phyloP scores from a whole-genome alignment of 1,284 basidiomycete species.

The Sporisorium exsertum region DNA sequence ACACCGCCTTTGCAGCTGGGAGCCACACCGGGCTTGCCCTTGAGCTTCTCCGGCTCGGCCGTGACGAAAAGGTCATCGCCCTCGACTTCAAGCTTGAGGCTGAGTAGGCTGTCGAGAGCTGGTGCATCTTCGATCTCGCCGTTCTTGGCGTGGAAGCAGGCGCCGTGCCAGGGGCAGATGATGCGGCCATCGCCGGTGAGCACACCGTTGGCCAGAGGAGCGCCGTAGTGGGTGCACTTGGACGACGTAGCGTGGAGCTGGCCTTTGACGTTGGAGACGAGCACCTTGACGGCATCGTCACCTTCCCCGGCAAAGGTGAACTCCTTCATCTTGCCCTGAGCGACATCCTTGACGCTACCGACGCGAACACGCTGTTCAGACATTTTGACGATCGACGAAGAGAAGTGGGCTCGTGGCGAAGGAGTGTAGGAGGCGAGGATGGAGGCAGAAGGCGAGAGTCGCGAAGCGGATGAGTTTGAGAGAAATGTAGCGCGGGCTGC shows the following conservation, averaged over 20 bases:
- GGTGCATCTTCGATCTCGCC: conserved; percentile 84
- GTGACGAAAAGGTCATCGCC: conserved; percentile 83
- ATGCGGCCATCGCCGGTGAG: conserved; percentile 82
- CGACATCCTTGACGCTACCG: conserved; percentile 44
- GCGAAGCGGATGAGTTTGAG: not conserved
- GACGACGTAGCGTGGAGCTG: conserved; percentile 79
- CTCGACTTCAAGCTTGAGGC: conserved; percentile 79
- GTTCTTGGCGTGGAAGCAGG: conserved; percentile 82
- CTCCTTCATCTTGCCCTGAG: conserved; percentile 73
- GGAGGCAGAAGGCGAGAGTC: not conserved
- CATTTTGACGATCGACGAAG: conserved; percentile 30
- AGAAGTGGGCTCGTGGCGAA: conserved; percentile 10
- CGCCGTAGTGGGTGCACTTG: conserved; percentile 90
- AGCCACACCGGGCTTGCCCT: conserved; percentile 69
- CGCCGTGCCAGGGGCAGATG: conserved; percentile 89
- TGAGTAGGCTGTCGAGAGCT: conserved; percentile 84
- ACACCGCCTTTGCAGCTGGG: conserved; percentile 59
- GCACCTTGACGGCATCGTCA: conserved; percentile 73
- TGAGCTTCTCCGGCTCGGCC: conserved; percentile 77
- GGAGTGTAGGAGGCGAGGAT: not conserved
- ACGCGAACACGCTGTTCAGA: conserved; percentile 47
- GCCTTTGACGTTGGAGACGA: conserved; percentile 82
- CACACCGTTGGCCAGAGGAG: conserved; percentile 83
- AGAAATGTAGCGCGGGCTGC: conserved; percentile 20
- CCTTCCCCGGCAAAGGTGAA: conserved; percentile 81